Base-by-base conservation (phyloP, 2,329 filamentous ascomycete genomes). In the Trichoderma koningii region DNA sequence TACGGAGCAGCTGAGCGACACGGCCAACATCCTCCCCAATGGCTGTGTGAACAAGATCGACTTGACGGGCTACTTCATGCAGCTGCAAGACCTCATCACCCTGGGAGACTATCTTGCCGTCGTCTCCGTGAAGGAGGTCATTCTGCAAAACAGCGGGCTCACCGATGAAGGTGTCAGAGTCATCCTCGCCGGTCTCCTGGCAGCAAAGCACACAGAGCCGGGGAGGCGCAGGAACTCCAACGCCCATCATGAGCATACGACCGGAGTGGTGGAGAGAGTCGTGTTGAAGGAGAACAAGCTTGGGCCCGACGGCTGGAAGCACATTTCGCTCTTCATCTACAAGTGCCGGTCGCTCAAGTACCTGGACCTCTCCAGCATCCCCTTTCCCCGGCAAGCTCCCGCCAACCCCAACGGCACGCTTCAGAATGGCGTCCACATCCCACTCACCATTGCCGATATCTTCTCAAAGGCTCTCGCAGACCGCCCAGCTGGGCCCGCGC, bases 61-160 rank as follows among this genome's bases (percentile, higher is more conserved):
- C 74, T 82, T 98, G 23, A 93, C 89, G 0, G 91, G 91, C 17
- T 96, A 95, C 68, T 88, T 89, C 74, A 84, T 99, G 78, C 90
- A 94, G 66, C 78, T 96, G 52, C 85, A 89, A 3, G 95, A 99
- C 74, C 83, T 97, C 28, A 78, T 93, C 57, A 97, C 95, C 0
- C 82, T 99, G 2, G 92, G 93, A 56, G 95, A 99, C 74, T 99
- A 94, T 82, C 82, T 99, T 47, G 94, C 95, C 5, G 88, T 99
- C 7, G 94, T 98, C 0, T 94, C 95, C 0, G 89, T 98, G 3
- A 89, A 91, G 70, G 92, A 96, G 72, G 78, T 99, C 0, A 82
- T 96, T 7, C 78, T 98, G 63, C 93, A 97, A 72, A 92, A 96
- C 73, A 94, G 92, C 66, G 91, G 92, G 6, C 78, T 99, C 44